phyloP scores from a whole-genome alignment of 805 yeast genomes.

The Saturnispora dispora region DNA sequence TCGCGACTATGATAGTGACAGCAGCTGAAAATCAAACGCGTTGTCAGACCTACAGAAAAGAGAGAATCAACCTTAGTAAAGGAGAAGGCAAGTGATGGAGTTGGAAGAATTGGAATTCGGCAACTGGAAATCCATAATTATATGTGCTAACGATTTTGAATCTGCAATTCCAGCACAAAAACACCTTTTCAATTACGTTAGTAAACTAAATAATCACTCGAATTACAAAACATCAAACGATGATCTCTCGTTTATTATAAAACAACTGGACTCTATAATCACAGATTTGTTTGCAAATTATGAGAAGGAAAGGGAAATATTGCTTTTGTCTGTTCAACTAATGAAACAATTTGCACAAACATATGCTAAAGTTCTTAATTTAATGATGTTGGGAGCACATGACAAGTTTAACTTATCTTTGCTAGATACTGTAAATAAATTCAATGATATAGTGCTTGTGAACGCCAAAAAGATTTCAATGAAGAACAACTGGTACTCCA shows the following conservation, averaged over 20 bases:
- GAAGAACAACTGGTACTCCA: conserved; percentile 26
- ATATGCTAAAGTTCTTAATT: conserved; percentile 16
- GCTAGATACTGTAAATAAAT: conserved; percentile 22
- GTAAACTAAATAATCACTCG: background rate
- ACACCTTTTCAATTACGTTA: background rate
- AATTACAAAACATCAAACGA: conserved; percentile 10
- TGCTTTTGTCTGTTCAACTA: conserved; percentile 20
- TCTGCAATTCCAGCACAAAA: background rate
- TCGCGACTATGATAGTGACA: background rate
- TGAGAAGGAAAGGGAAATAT: conserved; percentile 17
- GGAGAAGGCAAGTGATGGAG: background rate
- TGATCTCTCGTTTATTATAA: conserved; percentile 15
- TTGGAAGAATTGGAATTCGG: background rate
- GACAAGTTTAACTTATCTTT: conserved; percentile 26
- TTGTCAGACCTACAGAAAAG: background rate
- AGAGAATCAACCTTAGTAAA: background rate
- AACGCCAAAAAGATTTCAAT: conserved; percentile 24
- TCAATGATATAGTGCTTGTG: conserved; percentile 16
- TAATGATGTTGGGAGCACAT: conserved; percentile 25
- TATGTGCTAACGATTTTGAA: background rate
- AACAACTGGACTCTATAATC: conserved; percentile 20
- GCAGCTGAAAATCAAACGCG: background rate
- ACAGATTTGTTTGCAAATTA: conserved; percentile 16
- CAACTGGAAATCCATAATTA: background rate
- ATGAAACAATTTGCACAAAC: conserved; percentile 20